These are phyloP conservation scores for Tuber indicum DNA, from an alignment of 495 filamentous ascomycete genomes.

Conservation along the genomic window DNA sequence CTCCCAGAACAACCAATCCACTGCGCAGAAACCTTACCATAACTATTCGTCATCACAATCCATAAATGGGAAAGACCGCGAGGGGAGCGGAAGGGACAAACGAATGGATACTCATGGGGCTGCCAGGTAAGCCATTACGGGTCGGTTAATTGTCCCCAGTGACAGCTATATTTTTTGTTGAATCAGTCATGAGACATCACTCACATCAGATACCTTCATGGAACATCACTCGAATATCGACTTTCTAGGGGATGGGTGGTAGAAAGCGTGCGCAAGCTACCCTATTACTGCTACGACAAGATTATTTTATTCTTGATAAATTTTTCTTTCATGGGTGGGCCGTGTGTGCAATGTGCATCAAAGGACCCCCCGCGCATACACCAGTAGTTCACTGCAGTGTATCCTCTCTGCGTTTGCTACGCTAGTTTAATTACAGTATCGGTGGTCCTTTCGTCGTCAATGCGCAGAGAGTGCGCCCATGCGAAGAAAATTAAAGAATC, in stretches of 20 bases:
- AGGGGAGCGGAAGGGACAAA: background rate
- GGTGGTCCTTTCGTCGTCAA: background rate
- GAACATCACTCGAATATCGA: background rate
- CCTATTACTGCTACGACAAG: background rate
- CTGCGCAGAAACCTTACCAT: background rate
- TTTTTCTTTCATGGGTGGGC: background rate
- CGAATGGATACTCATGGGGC: background rate
- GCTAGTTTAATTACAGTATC: background rate
- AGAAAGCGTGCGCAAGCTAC: background rate
- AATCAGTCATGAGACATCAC: background rate
- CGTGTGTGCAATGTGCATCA: background rate
- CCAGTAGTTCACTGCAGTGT: background rate
- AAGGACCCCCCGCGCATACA: background rate
- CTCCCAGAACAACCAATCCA: background rate
- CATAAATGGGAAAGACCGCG: background rate
- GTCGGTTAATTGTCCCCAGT: background rate
- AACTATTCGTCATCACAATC: background rate
- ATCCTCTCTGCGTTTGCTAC: background rate
- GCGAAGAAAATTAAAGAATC: background rate
- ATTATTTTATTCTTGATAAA: background rate
- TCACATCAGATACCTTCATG: background rate
- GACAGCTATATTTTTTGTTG: background rate
- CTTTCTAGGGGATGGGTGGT: background rate
- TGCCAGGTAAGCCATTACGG: background rate
- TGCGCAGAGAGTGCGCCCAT: background rate